Conservation (phyloP, 106 monocot genomes). For the Posidonia australis region DNA sequence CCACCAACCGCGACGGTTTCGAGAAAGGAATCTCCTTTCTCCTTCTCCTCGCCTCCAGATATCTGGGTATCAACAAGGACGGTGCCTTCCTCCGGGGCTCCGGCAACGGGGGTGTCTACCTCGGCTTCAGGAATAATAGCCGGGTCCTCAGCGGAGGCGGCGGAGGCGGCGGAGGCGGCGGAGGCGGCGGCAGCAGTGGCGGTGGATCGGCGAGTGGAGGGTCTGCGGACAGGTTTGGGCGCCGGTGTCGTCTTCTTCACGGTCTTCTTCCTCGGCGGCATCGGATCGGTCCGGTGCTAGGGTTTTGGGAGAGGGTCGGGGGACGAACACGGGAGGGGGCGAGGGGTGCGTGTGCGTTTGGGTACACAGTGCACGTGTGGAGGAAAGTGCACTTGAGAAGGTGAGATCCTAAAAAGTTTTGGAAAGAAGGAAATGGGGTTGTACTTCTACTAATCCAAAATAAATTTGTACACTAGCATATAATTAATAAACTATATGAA, state of each 20-base stretch:
- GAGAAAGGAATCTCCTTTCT: neutral
- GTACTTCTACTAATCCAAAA: too few relatives aligned
- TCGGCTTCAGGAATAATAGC: neutral
- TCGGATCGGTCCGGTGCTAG: neutral
- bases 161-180: neutral
- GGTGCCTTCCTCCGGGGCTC: neutral
- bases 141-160: neutral
- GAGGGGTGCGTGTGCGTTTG: too few relatives aligned
- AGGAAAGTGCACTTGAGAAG: too few relatives aligned
- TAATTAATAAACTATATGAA: too few relatives aligned
- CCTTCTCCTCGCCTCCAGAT: neutral
- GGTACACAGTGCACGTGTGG: too few relatives aligned
- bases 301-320: neutral
- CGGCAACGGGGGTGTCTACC: neutral
- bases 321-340: too few relatives aligned
- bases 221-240: too few relatives aligned
- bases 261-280: constrained; percentile 11
- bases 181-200: neutral
- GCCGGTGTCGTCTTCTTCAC: neutral
- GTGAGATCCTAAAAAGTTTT: too few relatives aligned
- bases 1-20: neutral
- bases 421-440: too few relatives aligned
- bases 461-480: too few relatives aligned
- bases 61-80: too few relatives aligned
- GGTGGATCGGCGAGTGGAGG: neutral